Percentiles rank a stretch among this genome's conserved stretches.
Evolutionary conservation across 129 eudicot species (phyloP).

Genomic region (Scalesia atractyloides): DNA sequence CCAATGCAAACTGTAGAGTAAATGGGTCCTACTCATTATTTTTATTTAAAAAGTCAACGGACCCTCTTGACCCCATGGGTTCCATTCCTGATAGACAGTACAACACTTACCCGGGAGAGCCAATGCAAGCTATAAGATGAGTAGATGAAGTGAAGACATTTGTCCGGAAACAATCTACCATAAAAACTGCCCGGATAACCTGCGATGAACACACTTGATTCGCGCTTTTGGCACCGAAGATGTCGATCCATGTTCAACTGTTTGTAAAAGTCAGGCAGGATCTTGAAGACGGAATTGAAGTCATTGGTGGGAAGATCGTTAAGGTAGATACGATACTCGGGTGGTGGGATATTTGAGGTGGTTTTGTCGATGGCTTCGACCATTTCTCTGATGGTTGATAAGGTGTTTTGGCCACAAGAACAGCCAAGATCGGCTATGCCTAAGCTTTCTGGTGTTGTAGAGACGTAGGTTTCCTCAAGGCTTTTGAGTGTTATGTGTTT

Average conservation of each 20-base stretch:
- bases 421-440: slow-evolving; percentile 94
- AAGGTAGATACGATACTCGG: slow-evolving; percentile 65
- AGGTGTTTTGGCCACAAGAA: slow-evolving; percentile 77
- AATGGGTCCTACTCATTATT: slow-evolving; percentile 23
- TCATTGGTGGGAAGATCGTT: slow-evolving; percentile 91
- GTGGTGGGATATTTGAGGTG: slow-evolving; percentile 35
- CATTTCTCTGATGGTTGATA: slow-evolving; percentile 62
- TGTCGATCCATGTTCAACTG: slow-evolving; percentile 39
- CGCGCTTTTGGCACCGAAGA: slow-evolving; percentile 13
- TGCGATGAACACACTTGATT: slow-evolving; percentile 62
- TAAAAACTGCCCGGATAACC: slow-evolving; percentile 88
- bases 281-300: slow-evolving; percentile 76
- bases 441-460: slow-evolving; percentile 61
- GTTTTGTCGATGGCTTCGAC: slow-evolving; percentile 51
- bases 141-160: slow-evolving; percentile 79
- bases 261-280: slow-evolving; percentile 61
- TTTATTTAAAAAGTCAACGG: too few species aligned
- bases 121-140: slow-evolving; percentile 95
- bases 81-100: too few species aligned
- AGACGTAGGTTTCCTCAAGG: slow-evolving; percentile 51
- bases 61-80: too few species aligned
- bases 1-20: slow-evolving; percentile 98
- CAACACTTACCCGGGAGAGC: slow-evolving; percentile 68
- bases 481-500: slow-evolving; percentile 71
- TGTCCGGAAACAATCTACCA: slow-evolving; percentile 72